Evolutionary conservation across 1,284 basidiomycete species (phyloP).

Genomic region (Abortiporus biennis): DNA sequence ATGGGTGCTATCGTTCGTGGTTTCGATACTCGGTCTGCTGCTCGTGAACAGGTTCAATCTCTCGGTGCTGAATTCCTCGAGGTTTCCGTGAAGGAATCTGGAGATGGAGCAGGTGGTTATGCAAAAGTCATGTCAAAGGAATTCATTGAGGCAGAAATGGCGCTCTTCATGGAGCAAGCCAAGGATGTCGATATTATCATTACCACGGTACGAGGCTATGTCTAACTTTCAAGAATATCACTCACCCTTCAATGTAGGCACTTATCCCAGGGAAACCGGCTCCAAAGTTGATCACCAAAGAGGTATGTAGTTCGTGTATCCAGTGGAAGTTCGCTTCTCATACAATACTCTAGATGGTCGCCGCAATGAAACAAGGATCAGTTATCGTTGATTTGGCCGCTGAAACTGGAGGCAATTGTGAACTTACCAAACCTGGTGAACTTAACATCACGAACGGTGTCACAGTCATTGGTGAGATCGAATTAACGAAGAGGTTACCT

Average conservation of each 20-base stretch:
- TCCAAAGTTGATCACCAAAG: conserved; percentile 74
- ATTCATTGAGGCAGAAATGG: conserved; percentile 86
- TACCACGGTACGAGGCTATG: conserved; percentile 56
- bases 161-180: conserved; percentile 78
- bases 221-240: neutral
- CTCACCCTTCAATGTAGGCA: conserved; percentile 35
- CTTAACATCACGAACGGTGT: conserved; percentile 65
- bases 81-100: conserved; percentile 72
- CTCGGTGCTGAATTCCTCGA: conserved; percentile 84
- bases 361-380: conserved; percentile 84
- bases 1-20: conserved; percentile 83
- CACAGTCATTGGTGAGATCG: conserved; percentile 65
- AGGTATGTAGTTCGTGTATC: conserved; percentile 27
- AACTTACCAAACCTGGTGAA: conserved; percentile 72
- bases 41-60: conserved; percentile 81
- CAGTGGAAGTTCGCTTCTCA: neutral
- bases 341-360: conserved; percentile 50
- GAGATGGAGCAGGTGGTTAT: conserved; percentile 75
- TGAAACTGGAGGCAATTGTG: conserved; percentile 82
- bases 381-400: conserved; percentile 82
- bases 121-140: conserved; percentile 90
- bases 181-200: conserved; percentile 84
- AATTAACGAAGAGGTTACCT: neutral
- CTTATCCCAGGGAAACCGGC: conserved; percentile 80
- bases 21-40: conserved; percentile 79